Evolutionary conservation across 2,329 filamentous ascomycete species (phyloP).

Genomic region (Paradendryphiella salina): DNA sequence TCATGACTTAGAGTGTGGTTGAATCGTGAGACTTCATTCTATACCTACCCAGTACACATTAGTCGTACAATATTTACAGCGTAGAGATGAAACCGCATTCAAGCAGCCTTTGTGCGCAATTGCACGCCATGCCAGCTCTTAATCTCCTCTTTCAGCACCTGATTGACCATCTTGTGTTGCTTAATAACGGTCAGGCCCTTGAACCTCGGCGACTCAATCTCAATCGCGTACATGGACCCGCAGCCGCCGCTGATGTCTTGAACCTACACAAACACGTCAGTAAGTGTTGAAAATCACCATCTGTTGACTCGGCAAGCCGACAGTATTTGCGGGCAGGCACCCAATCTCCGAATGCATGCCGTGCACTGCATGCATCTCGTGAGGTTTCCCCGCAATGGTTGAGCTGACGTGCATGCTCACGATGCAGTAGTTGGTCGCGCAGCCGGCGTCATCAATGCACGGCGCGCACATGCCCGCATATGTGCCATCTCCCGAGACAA

Average conservation of each 20-base stretch:
- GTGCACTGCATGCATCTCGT: neutral
- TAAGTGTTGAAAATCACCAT: neutral
- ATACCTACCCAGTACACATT: neutral
- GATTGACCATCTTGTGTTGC: conserved; percentile 81
- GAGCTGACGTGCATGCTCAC: conserved; percentile 15
- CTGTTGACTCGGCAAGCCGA: neutral
- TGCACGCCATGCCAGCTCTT: conserved; percentile 84
- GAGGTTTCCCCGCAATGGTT: conserved; percentile 9
- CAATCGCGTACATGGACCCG: conserved; percentile 84
- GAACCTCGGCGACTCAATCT: conserved; percentile 73
- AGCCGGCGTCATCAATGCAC: conserved; percentile 17
- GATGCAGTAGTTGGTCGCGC: conserved; percentile 16
- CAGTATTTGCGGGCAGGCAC: neutral
- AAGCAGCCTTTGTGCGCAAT: conserved; percentile 66
- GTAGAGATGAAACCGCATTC: neutral
- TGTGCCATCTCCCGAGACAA: conserved; percentile 2
- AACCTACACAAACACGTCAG: conserved; percentile 55
- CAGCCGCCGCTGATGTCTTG: conserved; percentile 83
- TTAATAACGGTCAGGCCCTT: conserved; percentile 72
- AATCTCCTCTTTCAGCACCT: conserved; percentile 72
- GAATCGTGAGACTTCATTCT: no score
- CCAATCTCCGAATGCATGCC: neutral
- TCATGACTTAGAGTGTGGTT: no score
- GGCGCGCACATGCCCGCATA: conserved; percentile 8
- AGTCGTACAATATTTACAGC: conserved; percentile 15